Evolutionary conservation across 352 stramenopile species (phyloP).

Genomic region (Pythium folliculosum): DNA sequence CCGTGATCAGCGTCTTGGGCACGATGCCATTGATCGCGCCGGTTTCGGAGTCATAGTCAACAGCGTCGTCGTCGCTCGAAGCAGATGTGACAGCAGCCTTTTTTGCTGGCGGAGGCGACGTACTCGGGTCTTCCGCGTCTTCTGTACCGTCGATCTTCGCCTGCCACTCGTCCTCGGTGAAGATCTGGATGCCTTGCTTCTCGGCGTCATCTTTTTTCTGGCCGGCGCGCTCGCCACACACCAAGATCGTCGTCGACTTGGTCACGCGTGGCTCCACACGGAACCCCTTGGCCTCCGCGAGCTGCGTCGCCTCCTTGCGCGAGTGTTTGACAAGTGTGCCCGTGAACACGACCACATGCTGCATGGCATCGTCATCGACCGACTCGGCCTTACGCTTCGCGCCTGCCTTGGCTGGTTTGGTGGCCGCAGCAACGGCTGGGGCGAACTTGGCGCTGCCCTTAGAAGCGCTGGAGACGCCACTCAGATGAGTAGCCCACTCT

Average conservation of each 20-base stretch:
- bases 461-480: not conserved
- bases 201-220: conserved; percentile 37
- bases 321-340: conserved; percentile 31
- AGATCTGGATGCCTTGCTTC: conserved; percentile 31
- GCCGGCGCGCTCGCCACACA: conserved; percentile 34
- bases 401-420: not conserved
- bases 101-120: conserved; percentile 9
- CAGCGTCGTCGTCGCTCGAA: conserved; percentile 1
- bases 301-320: conserved; percentile 33
- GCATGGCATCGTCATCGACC: not conserved
- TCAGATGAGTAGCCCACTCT: conserved; percentile 33
- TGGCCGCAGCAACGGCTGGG: not conserved
- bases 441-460: not conserved
- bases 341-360: conserved; percentile 33
- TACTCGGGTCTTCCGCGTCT: conserved; percentile 9
- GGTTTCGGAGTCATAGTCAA: conserved; percentile 45
- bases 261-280: conserved; percentile 31
- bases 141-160: conserved; percentile 23
- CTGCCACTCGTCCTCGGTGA: conserved; percentile 40
- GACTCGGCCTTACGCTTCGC: conserved; percentile 29
- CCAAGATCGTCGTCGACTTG: conserved; percentile 37
- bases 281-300: conserved; percentile 32
- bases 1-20: conserved; percentile 38
- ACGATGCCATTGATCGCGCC: conserved; percentile 44
- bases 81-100: conserved; percentile 1